phyloP scores from a whole-genome alignment of 805 yeast genomes.

The Wickerhamiella hasegawae region DNA sequence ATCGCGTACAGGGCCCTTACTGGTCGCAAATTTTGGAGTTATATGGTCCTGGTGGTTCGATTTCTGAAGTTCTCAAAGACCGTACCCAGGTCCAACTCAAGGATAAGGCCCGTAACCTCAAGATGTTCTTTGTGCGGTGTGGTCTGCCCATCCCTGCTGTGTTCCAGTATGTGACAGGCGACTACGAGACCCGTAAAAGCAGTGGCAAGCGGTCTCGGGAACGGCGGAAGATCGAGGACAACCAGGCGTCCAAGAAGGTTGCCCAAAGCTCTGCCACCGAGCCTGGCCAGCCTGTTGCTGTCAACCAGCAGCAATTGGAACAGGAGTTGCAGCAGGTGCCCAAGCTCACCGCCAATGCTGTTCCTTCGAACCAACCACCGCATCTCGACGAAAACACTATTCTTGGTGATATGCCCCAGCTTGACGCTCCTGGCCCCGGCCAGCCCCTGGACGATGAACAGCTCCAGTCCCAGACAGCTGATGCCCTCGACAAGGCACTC shows the following conservation, averaged over 20 bases:
- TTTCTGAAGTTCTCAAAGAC: constrained; percentile 69
- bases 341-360: no score
- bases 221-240: constrained; percentile 1
- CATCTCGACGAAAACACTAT: no score
- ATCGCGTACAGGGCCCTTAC: constrained; percentile 64
- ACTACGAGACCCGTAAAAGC: constrained; percentile 19
- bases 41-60: constrained; percentile 88
- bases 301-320: not conserved
- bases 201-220: constrained; percentile 9
- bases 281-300: not conserved
- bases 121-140: constrained; percentile 64
- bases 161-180: constrained; percentile 76
- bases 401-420: not conserved
- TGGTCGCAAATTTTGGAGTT: constrained; percentile 84
- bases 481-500: constrained; percentile 7
- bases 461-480: constrained; percentile 5
- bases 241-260: not conserved
- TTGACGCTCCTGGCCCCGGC: not conserved
- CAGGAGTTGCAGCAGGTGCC: not conserved
- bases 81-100: constrained; percentile 84
- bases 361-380: no score
- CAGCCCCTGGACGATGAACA: not conserved
- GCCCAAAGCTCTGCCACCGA: not conserved
- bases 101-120: constrained; percentile 95
- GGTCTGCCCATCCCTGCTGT: constrained; percentile 69